phyloP scores from a whole-genome alignment of 2,329 filamentous ascomycete species.

The Tolypocladium album region DNA sequence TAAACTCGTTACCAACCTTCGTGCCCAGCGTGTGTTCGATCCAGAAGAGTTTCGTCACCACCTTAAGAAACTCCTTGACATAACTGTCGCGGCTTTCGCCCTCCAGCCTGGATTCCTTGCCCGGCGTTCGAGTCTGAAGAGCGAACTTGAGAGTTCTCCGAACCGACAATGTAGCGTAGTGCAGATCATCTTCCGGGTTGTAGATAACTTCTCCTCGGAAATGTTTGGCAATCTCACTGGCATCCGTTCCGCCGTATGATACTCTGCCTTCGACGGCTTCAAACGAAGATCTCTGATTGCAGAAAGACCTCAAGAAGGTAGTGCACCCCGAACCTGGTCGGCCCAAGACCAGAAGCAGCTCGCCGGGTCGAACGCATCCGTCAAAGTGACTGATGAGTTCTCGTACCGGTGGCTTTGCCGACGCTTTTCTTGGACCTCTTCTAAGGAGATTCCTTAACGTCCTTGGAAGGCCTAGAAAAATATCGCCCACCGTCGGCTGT shows the following conservation, averaged over 20 bases:
- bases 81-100: slow-evolving; percentile 48
- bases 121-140: slow-evolving; percentile 50
- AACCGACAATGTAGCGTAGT: slow-evolving; percentile 60
- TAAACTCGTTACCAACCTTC: slow-evolving; percentile 57
- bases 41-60: slow-evolving; percentile 61
- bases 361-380: slow-evolving; percentile 59
- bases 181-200: slow-evolving; percentile 58
- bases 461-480: slow-evolving; percentile 42
- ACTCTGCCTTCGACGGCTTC: slow-evolving; percentile 54
- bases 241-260: slow-evolving; percentile 43
- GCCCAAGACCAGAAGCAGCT: slow-evolving; percentile 58
- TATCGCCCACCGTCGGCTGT: slow-evolving; percentile 49
- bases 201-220: slow-evolving; percentile 55
- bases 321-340: slow-evolving; percentile 60
- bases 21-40: slow-evolving; percentile 61
- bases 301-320: slow-evolving; percentile 59
- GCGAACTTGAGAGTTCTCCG: slow-evolving; percentile 58
- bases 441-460: slow-evolving; percentile 35
- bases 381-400: slow-evolving; percentile 56
- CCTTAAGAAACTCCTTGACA: slow-evolving; percentile 41
- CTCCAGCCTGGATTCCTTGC: slow-evolving; percentile 35
- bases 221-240: slow-evolving; percentile 34
- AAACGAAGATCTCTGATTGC: slow-evolving; percentile 57
- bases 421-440: slow-evolving; percentile 38
- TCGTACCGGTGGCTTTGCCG: slow-evolving; percentile 45